Conservation (phyloP, 208 protist genomes). For the Lotmaria passim region DNA sequence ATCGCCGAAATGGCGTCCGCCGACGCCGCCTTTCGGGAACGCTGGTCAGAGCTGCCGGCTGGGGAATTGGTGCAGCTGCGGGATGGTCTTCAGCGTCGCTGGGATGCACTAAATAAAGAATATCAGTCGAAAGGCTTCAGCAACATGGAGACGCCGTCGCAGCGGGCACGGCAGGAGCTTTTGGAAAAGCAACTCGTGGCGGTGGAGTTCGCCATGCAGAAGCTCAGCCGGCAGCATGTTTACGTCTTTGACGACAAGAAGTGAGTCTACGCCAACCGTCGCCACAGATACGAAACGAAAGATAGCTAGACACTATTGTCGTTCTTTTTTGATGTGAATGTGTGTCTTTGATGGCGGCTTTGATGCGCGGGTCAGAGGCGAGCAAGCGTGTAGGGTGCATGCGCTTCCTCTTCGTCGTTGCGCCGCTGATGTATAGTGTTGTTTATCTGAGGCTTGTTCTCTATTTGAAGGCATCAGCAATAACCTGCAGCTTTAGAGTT, state of each 20-base stretch:
- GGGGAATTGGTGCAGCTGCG: conserved; percentile 84
- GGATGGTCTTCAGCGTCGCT: conserved; percentile 87
- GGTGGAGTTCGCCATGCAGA: conserved; percentile 90
- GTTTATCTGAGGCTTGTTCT: neutral
- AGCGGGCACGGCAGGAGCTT: conserved; percentile 79
- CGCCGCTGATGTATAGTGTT: neutral
- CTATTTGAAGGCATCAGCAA: too few species aligned
- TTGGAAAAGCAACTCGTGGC: conserved; percentile 84
- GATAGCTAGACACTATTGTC: neutral
- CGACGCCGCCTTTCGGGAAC: conserved; percentile 55
- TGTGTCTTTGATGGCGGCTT: neutral
- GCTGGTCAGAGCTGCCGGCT: conserved; percentile 77
- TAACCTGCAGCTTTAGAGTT: too few species aligned
- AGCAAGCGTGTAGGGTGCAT: neutral
- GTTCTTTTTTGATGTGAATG: neutral
- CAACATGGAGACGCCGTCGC: conserved; percentile 89
- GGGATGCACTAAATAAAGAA: conserved; percentile 90
- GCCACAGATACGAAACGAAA: neutral
- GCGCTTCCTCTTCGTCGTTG: too few species aligned
- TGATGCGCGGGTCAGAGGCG: too few species aligned
- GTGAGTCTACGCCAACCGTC: conserved; percentile 20
- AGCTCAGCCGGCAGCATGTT: conserved; percentile 83
- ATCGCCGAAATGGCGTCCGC: conserved; percentile 19
- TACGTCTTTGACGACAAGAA: conserved; percentile 88
- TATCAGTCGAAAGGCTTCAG: conserved; percentile 94